Percentiles rank a stretch among this genome's conserved stretches.
These are phyloP conservation scores for Gossypium gossypioides DNA, from an alignment of 441 rosid genomes.

Conservation along the genomic window DNA sequence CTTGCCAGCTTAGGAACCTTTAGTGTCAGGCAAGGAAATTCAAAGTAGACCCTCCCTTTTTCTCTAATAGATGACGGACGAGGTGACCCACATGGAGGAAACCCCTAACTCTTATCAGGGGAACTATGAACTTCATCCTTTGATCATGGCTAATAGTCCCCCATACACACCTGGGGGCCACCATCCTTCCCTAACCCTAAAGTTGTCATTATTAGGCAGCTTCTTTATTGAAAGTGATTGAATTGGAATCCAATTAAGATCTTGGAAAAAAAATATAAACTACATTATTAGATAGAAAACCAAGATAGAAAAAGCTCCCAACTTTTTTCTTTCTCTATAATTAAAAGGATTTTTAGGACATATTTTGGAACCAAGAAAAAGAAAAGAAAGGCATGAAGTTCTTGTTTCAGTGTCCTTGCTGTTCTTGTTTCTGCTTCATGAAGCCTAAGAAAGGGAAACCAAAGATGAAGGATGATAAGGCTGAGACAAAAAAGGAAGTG, in stretches of 20 bases:
- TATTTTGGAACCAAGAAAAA: background rate
- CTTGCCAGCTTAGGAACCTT: slow-evolving; percentile 33
- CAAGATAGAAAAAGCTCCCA: slow-evolving; percentile 7
- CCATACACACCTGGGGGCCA: slow-evolving; percentile 23
- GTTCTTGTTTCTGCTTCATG: slow-evolving; percentile 92
- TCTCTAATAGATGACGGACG: slow-evolving; percentile 8
- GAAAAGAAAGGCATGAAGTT: slow-evolving; percentile 49
- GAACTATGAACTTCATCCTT: slow-evolving; percentile 7
- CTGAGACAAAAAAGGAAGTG: slow-evolving; percentile 25
- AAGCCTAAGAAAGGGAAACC: slow-evolving; percentile 65
- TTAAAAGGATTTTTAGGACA: background rate
- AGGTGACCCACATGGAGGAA: slow-evolving; percentile 21
- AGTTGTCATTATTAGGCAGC: slow-evolving; percentile 27
- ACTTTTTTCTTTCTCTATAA: background rate
- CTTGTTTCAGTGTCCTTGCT: slow-evolving; percentile 90
- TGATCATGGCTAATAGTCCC: slow-evolving; percentile 12
- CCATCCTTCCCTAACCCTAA: slow-evolving; percentile 4
- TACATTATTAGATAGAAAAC: slow-evolving; percentile 19
- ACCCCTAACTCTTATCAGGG: background rate
- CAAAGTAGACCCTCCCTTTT: slow-evolving; percentile 15
- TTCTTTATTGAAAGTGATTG: slow-evolving; percentile 35
- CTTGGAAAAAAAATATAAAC: background rate
- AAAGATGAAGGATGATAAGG: slow-evolving; percentile 32
- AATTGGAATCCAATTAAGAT: slow-evolving; percentile 39
- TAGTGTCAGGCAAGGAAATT: slow-evolving; percentile 15